Conservation (phyloP, 352 stramenopile genomes). For the Globisporangium paroecandrum region DNA sequence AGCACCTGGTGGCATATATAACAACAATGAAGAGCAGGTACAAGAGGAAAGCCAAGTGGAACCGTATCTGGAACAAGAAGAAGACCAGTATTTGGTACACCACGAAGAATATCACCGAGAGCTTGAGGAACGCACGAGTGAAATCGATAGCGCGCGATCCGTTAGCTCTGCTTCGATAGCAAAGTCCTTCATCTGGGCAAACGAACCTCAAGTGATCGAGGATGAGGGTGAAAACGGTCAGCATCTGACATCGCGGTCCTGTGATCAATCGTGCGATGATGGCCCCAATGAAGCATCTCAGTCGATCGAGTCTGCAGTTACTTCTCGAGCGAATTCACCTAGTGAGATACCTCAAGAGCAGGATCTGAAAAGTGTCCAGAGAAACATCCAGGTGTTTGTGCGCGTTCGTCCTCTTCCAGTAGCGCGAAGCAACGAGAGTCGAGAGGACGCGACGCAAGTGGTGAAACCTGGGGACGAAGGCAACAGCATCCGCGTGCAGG, state of each 20-base stretch:
- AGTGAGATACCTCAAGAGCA: not conserved
- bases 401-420: conserved; percentile 48
- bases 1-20: not conserved
- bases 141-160: conserved; percentile 3
- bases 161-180: not conserved
- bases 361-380: conserved; percentile 6
- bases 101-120: not conserved
- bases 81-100: not conserved
- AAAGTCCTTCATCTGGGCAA: not conserved
- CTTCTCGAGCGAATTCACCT: not conserved
- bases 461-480: conserved; percentile 31
- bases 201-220: not conserved
- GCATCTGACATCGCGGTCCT: not conserved
- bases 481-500: conserved; percentile 26
- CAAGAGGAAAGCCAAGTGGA: not conserved
- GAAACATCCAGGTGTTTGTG: conserved; percentile 63
- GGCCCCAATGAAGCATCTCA: not conserved
- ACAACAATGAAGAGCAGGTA: not conserved
- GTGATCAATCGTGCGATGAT: not conserved
- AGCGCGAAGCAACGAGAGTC: conserved; percentile 14
- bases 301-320: not conserved
- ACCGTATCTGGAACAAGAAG: not conserved
- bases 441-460: conserved; percentile 23
- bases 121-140: not conserved
- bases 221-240: not conserved